Evolutionary conservation across 768 basidiomycete genomes (phyloP), one percentile per base, ranked within the genome.

Genomic region (Trametes maxima): DNA sequence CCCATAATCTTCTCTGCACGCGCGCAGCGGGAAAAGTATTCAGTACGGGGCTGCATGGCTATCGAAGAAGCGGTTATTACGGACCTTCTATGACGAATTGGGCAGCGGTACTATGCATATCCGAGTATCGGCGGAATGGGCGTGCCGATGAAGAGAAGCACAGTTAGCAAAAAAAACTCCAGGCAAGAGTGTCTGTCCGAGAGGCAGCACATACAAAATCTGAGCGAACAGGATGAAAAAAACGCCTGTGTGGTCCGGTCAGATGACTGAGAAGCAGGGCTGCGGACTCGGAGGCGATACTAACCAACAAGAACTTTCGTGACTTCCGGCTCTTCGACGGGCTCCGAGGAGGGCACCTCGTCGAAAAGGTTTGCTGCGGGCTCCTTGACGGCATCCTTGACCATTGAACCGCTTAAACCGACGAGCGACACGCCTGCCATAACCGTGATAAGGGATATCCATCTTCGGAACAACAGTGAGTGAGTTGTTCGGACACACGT

Each of bases 141-240:
- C 52, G 37, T 59, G 36, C 52, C 52, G 49, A 37, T 8, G 51
- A 57, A 52, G 52, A 46, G 63, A 52, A 58, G 59, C 44, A 39
- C 5, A n/a, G 52, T 49, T 35, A 60, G 61, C 44, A 57, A 42
- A 13, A 14, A 1, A 13, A 14, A 1, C 2, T 28, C 21, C 37
- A 51, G 17, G 46, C 19, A 48, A 19, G 33, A 50, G 48, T 33
- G 49, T 22, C 51, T 17, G 54, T 16, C 39, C 42, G 28, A 22
- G 36, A 22, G 22, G 35, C 45, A 51, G 60, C 17, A 62, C 89
- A 80, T 72, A 94, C 92, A 98, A 98, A 65, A 97, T 75, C 75
- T 98, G 96, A 24, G 96, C 96, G 72, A 97, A 94, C 28, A 97
- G 76, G 56, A 98, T 82, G 73, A 99, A 89, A 73, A 93, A 85